Evolutionary conservation across 1,284 basidiomycete genomes (phyloP), one percentile per base, ranked within the genome.

Genomic region (Ceratobasidium sp.): DNA sequence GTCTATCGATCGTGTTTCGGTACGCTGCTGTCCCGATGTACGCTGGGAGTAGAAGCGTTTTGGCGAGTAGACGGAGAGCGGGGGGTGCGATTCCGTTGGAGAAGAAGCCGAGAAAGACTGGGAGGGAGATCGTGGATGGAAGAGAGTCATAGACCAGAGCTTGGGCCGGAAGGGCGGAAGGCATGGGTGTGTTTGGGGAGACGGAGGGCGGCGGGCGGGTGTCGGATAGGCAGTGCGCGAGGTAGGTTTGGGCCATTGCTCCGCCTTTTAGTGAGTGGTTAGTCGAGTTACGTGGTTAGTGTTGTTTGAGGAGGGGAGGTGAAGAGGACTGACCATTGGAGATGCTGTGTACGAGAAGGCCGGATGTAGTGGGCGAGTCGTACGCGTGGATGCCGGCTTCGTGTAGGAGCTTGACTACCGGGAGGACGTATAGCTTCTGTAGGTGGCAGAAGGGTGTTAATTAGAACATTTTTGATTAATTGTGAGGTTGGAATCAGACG

Each of bases 81-180:
- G 48, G 28, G n/a, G 61, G 44, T 28, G 42, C 13, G 38, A 74
- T 59, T 15, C 20, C 40, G 33, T 56, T 42, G 33, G 59, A 28
- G 28, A 61, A 62, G 13, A 57, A 38, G 6, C 2, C 5, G 42
- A 33, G 23, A 20, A 44, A 61, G 1, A 50, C 46, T 2, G 15
- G 13, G 3, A 48, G 42, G 23, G 6, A n/a, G 44, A 50, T 6
- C 48, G 20, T n/a, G 7, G 26, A 40, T 4, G 61, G 61, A 13
- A 74, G 46, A 10, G 71, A 74, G 61, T 74, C 59, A 48, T 52
- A 74, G 23, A 74, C 44, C 13, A 74, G 12, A 20, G 71, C 59
- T 46, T 64, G 71, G 46, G 46, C 71, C 20, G 71, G 68, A 28
- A 74, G 61, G 6, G 65, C 28, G n/a, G n/a, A n/a, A n/a, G 13